Conservation (phyloP, 2,329 filamentous ascomycete species). For the Fonsecaea nubica region DNA sequence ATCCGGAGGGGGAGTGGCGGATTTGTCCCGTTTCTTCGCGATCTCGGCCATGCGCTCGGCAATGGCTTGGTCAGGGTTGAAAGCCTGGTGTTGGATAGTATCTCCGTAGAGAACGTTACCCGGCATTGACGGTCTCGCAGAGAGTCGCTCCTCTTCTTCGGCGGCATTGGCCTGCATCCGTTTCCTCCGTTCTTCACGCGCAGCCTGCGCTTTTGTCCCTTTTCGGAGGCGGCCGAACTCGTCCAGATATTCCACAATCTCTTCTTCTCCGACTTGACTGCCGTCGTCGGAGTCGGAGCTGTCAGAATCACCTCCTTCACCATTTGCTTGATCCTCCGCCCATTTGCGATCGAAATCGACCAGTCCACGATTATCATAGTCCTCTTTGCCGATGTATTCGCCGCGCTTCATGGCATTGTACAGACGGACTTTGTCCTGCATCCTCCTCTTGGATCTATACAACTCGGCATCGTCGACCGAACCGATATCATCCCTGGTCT, state of each 20-base stretch:
- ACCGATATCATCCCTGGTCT: slow-evolving; percentile 65
- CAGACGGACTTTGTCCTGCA: slow-evolving; percentile 87
- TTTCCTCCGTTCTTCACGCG: slow-evolving; percentile 65
- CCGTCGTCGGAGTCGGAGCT: slow-evolving; percentile 48
- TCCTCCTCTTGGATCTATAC: slow-evolving; percentile 74
- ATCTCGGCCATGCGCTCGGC: slow-evolving; percentile 76
- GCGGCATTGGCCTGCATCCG: slow-evolving; percentile 61
- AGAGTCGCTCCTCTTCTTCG: slow-evolving; percentile 71
- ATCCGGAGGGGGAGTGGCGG: slow-evolving; percentile 77
- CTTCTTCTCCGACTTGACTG: slow-evolving; percentile 56
- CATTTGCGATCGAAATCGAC: slow-evolving; percentile 98
- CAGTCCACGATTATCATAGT: slow-evolving; percentile 57
- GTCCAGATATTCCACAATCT: slow-evolving; percentile 85
- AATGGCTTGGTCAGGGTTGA: slow-evolving; percentile 72
- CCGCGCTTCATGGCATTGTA: slow-evolving; percentile 92
- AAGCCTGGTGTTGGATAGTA: slow-evolving; percentile 81
- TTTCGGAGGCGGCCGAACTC: slow-evolving; percentile 86
- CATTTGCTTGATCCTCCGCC: slow-evolving; percentile 70
- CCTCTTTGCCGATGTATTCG: slow-evolving; percentile 66
- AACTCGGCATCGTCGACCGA: slow-evolving; percentile 62
- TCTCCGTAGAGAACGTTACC: slow-evolving; percentile 81
- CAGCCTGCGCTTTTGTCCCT: slow-evolving; percentile 73
- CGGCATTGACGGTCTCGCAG: slow-evolving; percentile 65
- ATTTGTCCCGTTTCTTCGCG: slow-evolving; percentile 77
- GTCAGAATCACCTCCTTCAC: slow-evolving; percentile 46